A percentile compares a stretch with the other conserved stretches of the same genome.
phyloP scores from a whole-genome alignment of 1,284 basidiomycete genomes.

The Ustilago vetiveriae region DNA sequence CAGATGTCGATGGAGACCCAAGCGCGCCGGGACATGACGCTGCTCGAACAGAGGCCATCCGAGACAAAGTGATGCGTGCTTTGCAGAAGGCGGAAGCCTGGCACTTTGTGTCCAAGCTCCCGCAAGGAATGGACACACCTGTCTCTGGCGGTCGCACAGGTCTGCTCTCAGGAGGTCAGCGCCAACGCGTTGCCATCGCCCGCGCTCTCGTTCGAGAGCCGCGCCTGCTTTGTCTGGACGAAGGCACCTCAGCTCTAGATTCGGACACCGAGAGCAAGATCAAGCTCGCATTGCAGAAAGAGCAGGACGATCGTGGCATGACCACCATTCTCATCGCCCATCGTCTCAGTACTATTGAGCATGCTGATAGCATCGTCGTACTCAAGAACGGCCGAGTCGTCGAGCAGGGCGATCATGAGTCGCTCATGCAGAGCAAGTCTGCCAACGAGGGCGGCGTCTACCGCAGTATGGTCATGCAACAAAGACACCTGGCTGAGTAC shows the following conservation, averaged over 20 bases:
- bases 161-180: conserved; percentile 63
- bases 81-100: conserved; percentile 68
- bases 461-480: conserved; percentile 61
- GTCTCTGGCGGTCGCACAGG: conserved; percentile 67
- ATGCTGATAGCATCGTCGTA: conserved; percentile 63
- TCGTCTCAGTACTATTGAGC: conserved; percentile 62
- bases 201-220: conserved; percentile 63
- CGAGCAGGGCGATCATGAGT: conserved; percentile 57
- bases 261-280: conserved; percentile 62
- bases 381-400: conserved; percentile 58
- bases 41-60: conserved; percentile 50
- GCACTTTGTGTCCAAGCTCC: conserved; percentile 67
- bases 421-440: conserved; percentile 46
- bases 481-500: conserved; percentile 42
- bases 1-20: conserved; percentile 36
- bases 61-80: conserved; percentile 61
- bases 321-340: conserved; percentile 64
- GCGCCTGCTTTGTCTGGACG: conserved; percentile 59
- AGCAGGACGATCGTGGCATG: conserved; percentile 63
- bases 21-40: conserved; percentile 12
- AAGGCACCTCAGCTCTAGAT: conserved; percentile 64
- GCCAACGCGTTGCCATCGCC: conserved; percentile 64
- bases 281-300: conserved; percentile 53
- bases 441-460: conserved; percentile 36
- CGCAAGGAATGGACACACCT: conserved; percentile 67